Evolutionary conservation across 129 eudicot species (phyloP), one percentile per base, ranked within the genome.

Genomic region (Saposhnikovia divaricata): DNA sequence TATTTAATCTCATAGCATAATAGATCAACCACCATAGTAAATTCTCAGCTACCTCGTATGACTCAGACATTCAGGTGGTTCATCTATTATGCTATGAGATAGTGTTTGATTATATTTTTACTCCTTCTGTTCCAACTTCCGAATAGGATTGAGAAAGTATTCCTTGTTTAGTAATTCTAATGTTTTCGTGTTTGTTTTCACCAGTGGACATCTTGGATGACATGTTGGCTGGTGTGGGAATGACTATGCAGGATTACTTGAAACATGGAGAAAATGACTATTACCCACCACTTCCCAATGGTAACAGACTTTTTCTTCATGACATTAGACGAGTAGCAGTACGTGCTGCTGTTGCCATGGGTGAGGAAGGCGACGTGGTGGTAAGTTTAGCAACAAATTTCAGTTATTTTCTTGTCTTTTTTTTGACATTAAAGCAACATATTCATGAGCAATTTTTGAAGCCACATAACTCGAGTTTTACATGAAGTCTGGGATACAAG

Each of bases 261-360:
- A 90, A 89, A 84, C 84, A 92, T 80, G 96, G 94, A 77, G 95
- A 91, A 80, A 93, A 95, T 53, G 99, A 95, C 85, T 95, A 95
- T 80, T 93, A 92, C 81, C 99, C 99, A 0, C 99, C 99, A 51
- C 96, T 95, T 74, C 80, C 90, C 65, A 95, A 92, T 77, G 97
- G 97, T 75, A 93, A 95, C 66, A 88, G 99, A 83, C 87, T 95
- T 37, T 95, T 95, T 78, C 85, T 95, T 84, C 96, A 95, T 80
- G 99, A 95, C 83, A 90, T 95, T 72, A 86, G 99, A 84, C 79
- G 94, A 78, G 99, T 92, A 44, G 99, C 97, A 23, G 99, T 95
- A 57, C 94, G 99, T 72, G 88, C 93, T 76, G 97, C 96, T 77
- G 99, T 95, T 48, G 99, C 99, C 74, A 95, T 95, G 99, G 97